Conservation (phyloP, 345 rosid genomes). For the Moricandia moricandioides region DNA sequence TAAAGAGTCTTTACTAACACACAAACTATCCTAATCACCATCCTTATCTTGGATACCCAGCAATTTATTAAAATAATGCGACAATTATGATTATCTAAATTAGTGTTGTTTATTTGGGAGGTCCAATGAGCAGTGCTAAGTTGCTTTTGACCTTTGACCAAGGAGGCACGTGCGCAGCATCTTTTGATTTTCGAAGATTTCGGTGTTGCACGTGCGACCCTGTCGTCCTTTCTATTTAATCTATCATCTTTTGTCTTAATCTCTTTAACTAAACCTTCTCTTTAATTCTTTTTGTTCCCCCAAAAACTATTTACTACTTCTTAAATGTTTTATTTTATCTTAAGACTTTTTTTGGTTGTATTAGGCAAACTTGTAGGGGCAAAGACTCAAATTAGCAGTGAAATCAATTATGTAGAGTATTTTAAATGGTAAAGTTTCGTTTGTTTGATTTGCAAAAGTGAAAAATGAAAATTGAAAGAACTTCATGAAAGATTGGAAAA, state of each 20-base stretch:
- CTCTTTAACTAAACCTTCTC: slow-evolving; percentile 30
- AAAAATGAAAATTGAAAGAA: too few species aligned
- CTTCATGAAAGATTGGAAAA: too few species aligned
- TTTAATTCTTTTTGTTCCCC: slow-evolving; percentile 21
- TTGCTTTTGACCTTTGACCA: slow-evolving; percentile 83
- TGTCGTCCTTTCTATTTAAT: slow-evolving; percentile 33
- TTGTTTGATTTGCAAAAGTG: slow-evolving; percentile 16
- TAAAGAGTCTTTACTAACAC: slow-evolving; percentile 20
- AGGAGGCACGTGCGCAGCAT: slow-evolving; percentile 73
- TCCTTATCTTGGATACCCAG: slow-evolving; percentile 47
- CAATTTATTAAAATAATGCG: slow-evolving; percentile 10
- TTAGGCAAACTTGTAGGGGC: slow-evolving; percentile 34
- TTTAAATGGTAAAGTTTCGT: neutral
- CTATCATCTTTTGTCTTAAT: slow-evolving; percentile 38
- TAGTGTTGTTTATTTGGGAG: slow-evolving; percentile 32
- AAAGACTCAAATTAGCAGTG: slow-evolving; percentile 30
- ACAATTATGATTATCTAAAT: neutral
- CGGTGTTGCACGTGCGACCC: slow-evolving; percentile 81
- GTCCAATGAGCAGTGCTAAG: slow-evolving; percentile 40
- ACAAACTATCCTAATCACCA: slow-evolving; percentile 42
- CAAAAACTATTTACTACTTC: slow-evolving; percentile 6
- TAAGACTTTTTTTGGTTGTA: slow-evolving; percentile 25
- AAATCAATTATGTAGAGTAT: neutral
- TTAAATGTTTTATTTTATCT: neutral
- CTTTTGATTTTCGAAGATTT: slow-evolving; percentile 51